Percentiles rank a stretch among this genome's conserved stretches.
These are phyloP conservation scores for Prunella vulgaris DNA, from an alignment of 257 asterid genomes.

Conservation along the genomic window DNA sequence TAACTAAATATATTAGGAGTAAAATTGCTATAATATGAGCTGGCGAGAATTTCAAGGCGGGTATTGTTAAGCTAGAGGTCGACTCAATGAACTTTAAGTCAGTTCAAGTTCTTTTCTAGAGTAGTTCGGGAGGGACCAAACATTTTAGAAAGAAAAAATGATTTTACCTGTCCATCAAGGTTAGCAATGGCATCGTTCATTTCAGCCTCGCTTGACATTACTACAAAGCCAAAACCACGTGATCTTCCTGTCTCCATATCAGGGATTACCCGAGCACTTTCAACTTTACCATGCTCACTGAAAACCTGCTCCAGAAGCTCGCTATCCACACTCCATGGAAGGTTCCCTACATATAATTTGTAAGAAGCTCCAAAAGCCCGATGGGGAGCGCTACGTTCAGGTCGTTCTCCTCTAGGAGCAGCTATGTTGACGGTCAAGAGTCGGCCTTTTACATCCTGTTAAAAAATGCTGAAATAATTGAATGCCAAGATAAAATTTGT, in stretches of 20 bases:
- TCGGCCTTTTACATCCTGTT: conserved; percentile 74
- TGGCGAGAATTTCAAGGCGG: no score
- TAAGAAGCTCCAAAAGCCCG: conserved; percentile 33
- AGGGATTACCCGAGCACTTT: conserved; percentile 60
- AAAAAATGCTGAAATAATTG: not conserved
- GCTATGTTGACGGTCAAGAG: conserved; percentile 74
- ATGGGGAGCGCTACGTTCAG: conserved; percentile 53
- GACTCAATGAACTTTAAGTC: not conserved
- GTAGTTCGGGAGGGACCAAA: not conserved
- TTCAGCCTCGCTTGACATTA: conserved; percentile 72
- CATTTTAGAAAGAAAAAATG: not conserved
- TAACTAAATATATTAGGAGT: no score
- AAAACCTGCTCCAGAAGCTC: conserved; percentile 67
- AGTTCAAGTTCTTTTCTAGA: not conserved
- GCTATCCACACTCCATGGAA: conserved; percentile 75
- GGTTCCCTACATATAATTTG: conserved; percentile 86
- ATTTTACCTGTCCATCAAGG: conserved; percentile 82
- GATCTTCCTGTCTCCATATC: conserved; percentile 86
- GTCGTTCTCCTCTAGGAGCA: conserved; percentile 70
- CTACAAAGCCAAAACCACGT: conserved; percentile 93
- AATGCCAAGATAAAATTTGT: not conserved
- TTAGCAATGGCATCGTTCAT: conserved; percentile 78
- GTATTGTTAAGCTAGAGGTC: no score
- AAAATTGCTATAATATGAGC: no score
- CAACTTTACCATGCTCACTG: conserved; percentile 79